A percentile compares a stretch with the other conserved stretches of the same genome.
phyloP scores from a whole-genome alignment of 2,329 filamentous ascomycete genomes.

The Colletotrichum ledebouriae region DNA sequence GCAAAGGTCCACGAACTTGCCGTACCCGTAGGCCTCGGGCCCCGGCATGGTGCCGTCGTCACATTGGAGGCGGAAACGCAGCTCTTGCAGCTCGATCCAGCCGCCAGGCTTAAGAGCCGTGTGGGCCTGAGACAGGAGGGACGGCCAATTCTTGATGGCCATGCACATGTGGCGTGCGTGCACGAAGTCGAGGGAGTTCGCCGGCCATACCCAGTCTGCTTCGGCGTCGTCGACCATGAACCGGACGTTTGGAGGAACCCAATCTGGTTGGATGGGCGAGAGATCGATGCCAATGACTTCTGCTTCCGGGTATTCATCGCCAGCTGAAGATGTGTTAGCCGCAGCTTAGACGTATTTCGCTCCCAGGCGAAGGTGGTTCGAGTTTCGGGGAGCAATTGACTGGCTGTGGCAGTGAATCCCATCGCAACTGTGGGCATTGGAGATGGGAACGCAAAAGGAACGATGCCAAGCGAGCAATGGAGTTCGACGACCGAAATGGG shows the following conservation, averaged over 20 bases:
- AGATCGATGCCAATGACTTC: slow-evolving; percentile 57
- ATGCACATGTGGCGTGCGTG: slow-evolving; percentile 56
- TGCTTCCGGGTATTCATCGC: slow-evolving; percentile 54
- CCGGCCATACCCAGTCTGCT: slow-evolving; percentile 47
- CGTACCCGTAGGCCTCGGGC: slow-evolving; percentile 56
- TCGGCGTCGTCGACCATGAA: slow-evolving; percentile 55
- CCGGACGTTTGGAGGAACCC: slow-evolving; percentile 56
- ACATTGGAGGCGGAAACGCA: slow-evolving; percentile 54
- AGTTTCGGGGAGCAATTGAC: not conserved
- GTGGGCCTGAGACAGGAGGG: slow-evolving; percentile 50
- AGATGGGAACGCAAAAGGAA: not conserved
- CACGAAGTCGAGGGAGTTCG: slow-evolving; percentile 47
- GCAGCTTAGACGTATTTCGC: not conserved
- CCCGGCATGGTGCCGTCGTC: slow-evolving; percentile 56
- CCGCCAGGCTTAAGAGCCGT: slow-evolving; percentile 57
- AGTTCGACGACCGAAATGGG: not conserved
- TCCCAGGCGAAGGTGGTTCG: not conserved
- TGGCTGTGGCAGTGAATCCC: slow-evolving; percentile 6
- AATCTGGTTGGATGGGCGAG: slow-evolving; percentile 55
- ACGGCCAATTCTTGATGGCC: slow-evolving; percentile 50
- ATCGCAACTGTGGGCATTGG: not conserved
- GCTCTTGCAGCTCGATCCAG: slow-evolving; percentile 61
- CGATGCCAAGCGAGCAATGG: no score
- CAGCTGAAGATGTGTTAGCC: slow-evolving; percentile 45
- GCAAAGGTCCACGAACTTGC: slow-evolving; percentile 68